Evolutionary conservation across 192 early-diverging fungal genomes (phyloP).

Genomic region (Backusella macrospora): DNA sequence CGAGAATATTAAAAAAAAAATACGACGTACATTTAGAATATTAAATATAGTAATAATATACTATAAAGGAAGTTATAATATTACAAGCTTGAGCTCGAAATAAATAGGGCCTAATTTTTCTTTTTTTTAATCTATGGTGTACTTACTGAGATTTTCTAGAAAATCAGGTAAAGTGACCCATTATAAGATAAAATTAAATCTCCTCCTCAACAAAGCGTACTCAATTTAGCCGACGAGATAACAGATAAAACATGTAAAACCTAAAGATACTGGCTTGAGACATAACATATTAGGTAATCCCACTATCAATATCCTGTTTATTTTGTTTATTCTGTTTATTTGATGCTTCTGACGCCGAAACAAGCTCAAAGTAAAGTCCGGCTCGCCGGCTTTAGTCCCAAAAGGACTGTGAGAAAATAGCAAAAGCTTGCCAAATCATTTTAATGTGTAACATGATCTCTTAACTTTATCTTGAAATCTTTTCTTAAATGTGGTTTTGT

Average conservation of each 20-base stretch:
- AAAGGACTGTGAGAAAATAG: conserved; percentile 7
- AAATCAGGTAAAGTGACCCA: neutral
- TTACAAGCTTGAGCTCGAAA: neutral
- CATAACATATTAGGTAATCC: neutral
- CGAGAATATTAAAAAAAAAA: neutral
- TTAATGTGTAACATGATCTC: conserved; percentile 3
- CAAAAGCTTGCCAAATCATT: neutral
- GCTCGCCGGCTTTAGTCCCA: neutral
- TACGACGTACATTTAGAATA: neutral
- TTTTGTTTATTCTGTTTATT: neutral
- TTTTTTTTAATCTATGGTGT: neutral
- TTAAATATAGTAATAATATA: neutral
- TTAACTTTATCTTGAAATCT: neutral
- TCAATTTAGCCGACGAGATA: conserved; percentile 2
- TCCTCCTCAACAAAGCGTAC: neutral
- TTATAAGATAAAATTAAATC: neutral
- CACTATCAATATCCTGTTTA: neutral
- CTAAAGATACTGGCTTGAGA: neutral
- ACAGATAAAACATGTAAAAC: neutral
- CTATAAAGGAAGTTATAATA: no score
- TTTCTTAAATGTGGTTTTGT: neutral
- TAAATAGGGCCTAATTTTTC: neutral
- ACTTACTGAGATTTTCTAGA: neutral
- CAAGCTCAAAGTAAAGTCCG: neutral
- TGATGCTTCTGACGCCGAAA: neutral